phyloP scores from a whole-genome alignment of 179 eudicot species.

The Gypsophila paniculata region DNA sequence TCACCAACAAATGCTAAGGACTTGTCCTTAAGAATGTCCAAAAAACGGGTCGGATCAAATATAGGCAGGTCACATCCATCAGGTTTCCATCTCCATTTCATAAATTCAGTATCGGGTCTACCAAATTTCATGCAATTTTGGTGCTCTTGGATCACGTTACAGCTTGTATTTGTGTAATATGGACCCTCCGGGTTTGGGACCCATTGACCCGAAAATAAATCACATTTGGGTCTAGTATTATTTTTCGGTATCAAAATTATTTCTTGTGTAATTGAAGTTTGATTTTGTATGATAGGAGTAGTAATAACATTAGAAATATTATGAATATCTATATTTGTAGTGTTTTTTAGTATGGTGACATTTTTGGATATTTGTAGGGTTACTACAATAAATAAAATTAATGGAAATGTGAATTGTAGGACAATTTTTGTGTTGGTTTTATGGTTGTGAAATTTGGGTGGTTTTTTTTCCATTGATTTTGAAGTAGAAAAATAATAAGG shows the following conservation, averaged over 20 bases:
- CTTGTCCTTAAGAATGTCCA: not conserved
- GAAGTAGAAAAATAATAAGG: no score
- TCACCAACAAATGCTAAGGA: constrained; percentile 14
- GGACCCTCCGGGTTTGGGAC: constrained; percentile 5
- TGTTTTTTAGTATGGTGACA: not conserved
- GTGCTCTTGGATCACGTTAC: constrained; percentile 3
- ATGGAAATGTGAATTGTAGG: constrained; percentile 29
- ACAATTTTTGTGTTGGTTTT: constrained; percentile 27
- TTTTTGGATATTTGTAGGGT: constrained; percentile 28
- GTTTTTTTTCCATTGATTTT: not conserved
- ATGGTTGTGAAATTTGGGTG: constrained; percentile 10
- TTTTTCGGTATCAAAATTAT: no score
- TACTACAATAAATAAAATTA: constrained; percentile 25
- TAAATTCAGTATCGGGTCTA: not conserved
- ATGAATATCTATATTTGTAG: no score
- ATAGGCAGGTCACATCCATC: not conserved
- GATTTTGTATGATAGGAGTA: no score
- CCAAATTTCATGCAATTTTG: constrained; percentile 8
- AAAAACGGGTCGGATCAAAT: not conserved
- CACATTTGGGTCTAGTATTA: not conserved
- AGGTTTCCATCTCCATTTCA: constrained; percentile 9
- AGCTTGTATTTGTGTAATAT: not conserved
- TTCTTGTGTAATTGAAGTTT: no score
- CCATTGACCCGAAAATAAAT: constrained; percentile 10
- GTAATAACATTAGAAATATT: no score